These are phyloP conservation scores for Echria macrotheca DNA, from an alignment of 495 filamentous ascomycete genomes.

Conservation along the genomic window DNA sequence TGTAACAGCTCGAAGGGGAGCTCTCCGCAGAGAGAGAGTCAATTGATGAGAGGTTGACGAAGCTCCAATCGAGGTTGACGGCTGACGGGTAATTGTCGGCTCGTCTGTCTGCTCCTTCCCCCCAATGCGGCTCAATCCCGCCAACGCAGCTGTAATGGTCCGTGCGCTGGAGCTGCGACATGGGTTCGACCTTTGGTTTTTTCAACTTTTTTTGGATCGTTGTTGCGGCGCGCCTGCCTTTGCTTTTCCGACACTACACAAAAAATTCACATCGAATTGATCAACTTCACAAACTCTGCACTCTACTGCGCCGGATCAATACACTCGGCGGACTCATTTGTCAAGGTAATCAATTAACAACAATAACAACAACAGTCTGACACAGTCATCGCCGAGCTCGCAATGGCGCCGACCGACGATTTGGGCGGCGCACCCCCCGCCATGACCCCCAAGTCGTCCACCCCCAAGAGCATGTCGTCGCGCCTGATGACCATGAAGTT, in stretches of 20 bases:
- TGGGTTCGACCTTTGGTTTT: not conserved
- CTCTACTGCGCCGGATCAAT: not conserved
- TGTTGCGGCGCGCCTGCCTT: too few species aligned
- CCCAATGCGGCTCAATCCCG: conserved; percentile 4
- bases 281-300: not conserved
- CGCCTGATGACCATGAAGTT: conserved; percentile 96
- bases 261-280: not conserved
- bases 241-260: not conserved
- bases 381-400: not conserved
- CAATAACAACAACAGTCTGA: too few species aligned
- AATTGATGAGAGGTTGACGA: not conserved
- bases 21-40: conserved; percentile 8
- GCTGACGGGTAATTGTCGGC: conserved; percentile 21
- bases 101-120: too few species aligned
- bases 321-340: not conserved
- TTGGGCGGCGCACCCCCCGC: conserved; percentile 14
- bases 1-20: too few species aligned
- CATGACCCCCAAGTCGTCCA: conserved; percentile 36
- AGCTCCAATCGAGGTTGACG: conserved; percentile 18
- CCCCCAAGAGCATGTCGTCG: conserved; percentile 76
- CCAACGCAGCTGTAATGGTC: conserved; percentile 1
- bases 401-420: too few species aligned
- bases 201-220: not conserved
- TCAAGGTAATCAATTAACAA: too few species aligned
- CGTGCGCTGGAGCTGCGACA: not conserved